Percentiles rank a stretch among this genome's conserved stretches.
Conservation (phyloP, 2,329 filamentous ascomycete species). For the Pleomassaria siparia region DNA sequence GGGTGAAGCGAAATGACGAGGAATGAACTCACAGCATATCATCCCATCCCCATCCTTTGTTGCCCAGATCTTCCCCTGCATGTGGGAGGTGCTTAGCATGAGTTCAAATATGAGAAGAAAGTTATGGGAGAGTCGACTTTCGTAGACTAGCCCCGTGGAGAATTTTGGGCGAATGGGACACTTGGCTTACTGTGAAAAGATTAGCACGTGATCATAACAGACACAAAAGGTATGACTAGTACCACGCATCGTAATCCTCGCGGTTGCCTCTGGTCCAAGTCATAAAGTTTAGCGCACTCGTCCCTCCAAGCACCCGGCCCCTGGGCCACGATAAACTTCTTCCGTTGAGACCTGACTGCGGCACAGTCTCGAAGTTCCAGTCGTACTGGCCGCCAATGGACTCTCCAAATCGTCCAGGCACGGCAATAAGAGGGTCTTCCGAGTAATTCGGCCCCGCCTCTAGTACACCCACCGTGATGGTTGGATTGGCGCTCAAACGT, state of each 20-base stretch:
- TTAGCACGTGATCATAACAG: no score
- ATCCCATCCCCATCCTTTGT: constrained; percentile 60
- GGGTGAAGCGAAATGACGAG: background rate
- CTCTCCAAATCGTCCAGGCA: constrained; percentile 14
- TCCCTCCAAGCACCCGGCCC: constrained; percentile 26
- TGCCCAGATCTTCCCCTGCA: constrained; percentile 58
- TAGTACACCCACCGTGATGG: constrained; percentile 15
- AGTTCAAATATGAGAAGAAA: no score
- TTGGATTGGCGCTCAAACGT: constrained; percentile 51
- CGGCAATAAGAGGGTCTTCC: constrained; percentile 16
- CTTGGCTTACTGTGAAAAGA: no score
- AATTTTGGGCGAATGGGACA: no score
- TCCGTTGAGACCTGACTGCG: constrained; percentile 47
- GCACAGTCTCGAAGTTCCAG: constrained; percentile 39
- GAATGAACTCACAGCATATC: constrained; percentile 29
- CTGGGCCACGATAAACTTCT: constrained; percentile 7
- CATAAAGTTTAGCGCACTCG: constrained; percentile 33
- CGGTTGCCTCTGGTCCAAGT: constrained; percentile 25
- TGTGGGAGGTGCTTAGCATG: no score
- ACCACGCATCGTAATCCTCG: constrained; percentile 51
- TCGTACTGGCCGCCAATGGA: constrained; percentile 31
- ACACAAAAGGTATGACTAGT: no score
- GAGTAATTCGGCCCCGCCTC: constrained; percentile 16
- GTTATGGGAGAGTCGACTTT: no score
- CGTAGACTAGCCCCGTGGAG: no score